Conservation (phyloP, 768 basidiomycete genomes). For the Amanita exitialis region DNA sequence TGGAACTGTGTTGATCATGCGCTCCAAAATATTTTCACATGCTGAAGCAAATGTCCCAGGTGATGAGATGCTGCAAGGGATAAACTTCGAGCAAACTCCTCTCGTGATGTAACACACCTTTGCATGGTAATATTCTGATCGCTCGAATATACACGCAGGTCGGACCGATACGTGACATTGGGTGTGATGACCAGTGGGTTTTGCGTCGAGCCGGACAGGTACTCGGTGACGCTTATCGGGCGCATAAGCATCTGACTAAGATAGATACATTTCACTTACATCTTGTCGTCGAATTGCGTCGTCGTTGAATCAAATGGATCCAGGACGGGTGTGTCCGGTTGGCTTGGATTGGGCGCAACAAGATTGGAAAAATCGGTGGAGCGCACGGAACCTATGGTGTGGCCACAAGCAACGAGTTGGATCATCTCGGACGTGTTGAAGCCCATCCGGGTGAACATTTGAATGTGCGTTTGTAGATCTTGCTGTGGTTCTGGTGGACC, state of each 20-base stretch:
- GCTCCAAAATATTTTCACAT: conserved; percentile 28
- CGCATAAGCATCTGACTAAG: not conserved
- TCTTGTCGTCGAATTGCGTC: conserved; percentile 28
- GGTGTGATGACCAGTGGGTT: conserved; percentile 25
- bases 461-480: conserved; percentile 25
- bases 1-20: conserved; percentile 42
- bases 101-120: conserved; percentile 13
- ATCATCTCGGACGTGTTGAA: conserved; percentile 40
- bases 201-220: conserved; percentile 26
- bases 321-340: conserved; percentile 20
- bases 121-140: conserved; percentile 32
- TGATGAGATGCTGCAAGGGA: conserved; percentile 18
- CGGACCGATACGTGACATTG: conserved; percentile 27
- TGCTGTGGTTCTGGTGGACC: conserved; percentile 37
- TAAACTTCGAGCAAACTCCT: not conserved
- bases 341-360: conserved; percentile 20
- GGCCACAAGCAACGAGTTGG: conserved; percentile 39
- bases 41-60: conserved; percentile 23
- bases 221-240: conserved; percentile 24
- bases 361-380: conserved; percentile 35
- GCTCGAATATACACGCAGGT: conserved; percentile 26
- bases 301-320: conserved; percentile 29
- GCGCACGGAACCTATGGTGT: conserved; percentile 39
- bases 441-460: conserved; percentile 31
- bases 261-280: conserved; percentile 19